These are phyloP conservation scores for Penicillium thymicola DNA, from an alignment of 2,329 filamentous ascomycete genomes.

Conservation along the genomic window DNA sequence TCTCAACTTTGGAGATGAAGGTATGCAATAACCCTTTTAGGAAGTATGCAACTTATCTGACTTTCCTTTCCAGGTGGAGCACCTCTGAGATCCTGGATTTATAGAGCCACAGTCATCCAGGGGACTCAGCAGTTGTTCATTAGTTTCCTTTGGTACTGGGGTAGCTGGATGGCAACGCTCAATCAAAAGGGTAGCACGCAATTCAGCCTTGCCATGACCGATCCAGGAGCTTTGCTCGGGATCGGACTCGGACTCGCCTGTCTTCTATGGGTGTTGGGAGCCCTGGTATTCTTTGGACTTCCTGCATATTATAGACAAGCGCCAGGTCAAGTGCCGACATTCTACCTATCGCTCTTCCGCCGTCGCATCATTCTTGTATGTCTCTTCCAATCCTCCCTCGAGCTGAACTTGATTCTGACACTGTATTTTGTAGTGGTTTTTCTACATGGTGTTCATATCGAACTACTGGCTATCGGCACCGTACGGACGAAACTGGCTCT, in stretches of 20 bases:
- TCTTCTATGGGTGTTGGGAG: slow-evolving; percentile 55
- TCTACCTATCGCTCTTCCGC: slow-evolving; percentile 62
- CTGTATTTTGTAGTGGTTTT: slow-evolving; percentile 49
- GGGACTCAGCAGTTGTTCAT: slow-evolving; percentile 65
- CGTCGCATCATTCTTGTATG: slow-evolving; percentile 47
- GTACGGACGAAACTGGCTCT: slow-evolving; percentile 66
- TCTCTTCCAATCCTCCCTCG: slow-evolving; percentile 30
- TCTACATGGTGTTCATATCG: slow-evolving; percentile 59
- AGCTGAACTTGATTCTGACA: neutral
- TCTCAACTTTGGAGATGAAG: slow-evolving; percentile 64
- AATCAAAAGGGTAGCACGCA: slow-evolving; percentile 43
- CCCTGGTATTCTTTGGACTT: slow-evolving; percentile 56
- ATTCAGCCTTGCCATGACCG: slow-evolving; percentile 34
- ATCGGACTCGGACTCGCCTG: slow-evolving; percentile 57
- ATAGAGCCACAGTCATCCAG: slow-evolving; percentile 63
- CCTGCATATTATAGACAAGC: slow-evolving; percentile 64
- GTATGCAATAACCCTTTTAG: slow-evolving; percentile 16
- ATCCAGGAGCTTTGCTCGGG: slow-evolving; percentile 48
- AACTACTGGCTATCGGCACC: slow-evolving; percentile 66
- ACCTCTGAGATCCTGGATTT: slow-evolving; percentile 62
- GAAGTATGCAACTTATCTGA: neutral
- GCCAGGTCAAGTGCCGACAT: slow-evolving; percentile 62
- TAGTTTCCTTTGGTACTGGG: slow-evolving; percentile 66
- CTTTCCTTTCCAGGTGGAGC: slow-evolving; percentile 51
- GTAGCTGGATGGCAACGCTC: slow-evolving; percentile 46